A percentile compares a stretch with the other conserved stretches of the same genome.
phyloP scores from a whole-genome alignment of 768 basidiomycete species.

The Boletus rex-veris region DNA sequence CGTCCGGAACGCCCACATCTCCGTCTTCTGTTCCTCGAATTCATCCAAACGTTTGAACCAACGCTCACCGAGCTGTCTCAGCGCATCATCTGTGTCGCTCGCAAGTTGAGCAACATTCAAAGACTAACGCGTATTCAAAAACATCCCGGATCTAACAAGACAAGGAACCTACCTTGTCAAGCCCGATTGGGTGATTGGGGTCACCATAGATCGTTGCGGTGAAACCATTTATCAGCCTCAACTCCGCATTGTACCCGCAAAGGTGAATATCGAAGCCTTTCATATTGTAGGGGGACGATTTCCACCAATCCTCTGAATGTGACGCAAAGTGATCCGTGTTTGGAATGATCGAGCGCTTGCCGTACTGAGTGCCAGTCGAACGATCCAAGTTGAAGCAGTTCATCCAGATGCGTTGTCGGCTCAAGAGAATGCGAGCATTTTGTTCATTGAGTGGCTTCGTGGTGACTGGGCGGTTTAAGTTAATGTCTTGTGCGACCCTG shows the following conservation, averaged over 20 bases:
- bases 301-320: conserved; percentile 71
- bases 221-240: conserved; percentile 62
- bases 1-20: conserved; percentile 56
- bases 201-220: conserved; percentile 65
- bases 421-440: conserved; percentile 82
- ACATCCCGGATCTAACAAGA: neutral
- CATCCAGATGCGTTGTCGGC: conserved; percentile 87
- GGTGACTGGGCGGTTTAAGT: conserved; percentile 74
- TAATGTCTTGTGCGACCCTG: conserved; percentile 86
- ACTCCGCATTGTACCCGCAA: conserved; percentile 72
- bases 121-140: conserved; percentile 36
- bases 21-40: conserved; percentile 50
- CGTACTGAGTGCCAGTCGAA: conserved; percentile 84
- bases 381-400: conserved; percentile 90
- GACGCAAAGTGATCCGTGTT: conserved; percentile 74
- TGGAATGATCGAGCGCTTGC: conserved; percentile 77
- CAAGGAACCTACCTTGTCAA: conserved; percentile 56
- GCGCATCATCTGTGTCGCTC: conserved; percentile 63
- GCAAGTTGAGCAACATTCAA: conserved; percentile 64
- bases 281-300: conserved; percentile 62
- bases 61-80: conserved; percentile 49
- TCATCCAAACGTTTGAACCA: conserved; percentile 55
- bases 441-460: conserved; percentile 75
- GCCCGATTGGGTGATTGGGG: conserved; percentile 66
- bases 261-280: conserved; percentile 76